Evolutionary conservation across 2,329 filamentous ascomycete genomes (phyloP).

Genomic region (Neofusicoccum ribis): DNA sequence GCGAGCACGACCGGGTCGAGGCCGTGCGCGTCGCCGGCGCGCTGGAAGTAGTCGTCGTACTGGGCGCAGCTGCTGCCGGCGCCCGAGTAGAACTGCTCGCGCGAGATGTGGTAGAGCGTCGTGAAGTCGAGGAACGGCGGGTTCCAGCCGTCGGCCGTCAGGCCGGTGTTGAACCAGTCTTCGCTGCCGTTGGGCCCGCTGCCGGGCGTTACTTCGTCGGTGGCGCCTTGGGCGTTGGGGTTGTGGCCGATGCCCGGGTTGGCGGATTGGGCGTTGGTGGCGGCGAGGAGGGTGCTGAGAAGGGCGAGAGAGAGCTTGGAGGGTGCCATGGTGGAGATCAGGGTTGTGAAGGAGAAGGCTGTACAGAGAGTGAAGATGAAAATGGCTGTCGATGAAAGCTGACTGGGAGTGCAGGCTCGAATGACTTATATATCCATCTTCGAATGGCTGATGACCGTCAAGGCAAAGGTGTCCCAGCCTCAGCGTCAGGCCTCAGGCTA

Average conservation of each 20-base stretch:
- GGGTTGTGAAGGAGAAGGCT: not conserved
- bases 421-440: not conserved
- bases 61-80: conserved; percentile 30
- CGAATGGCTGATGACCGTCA: not conserved
- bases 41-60: conserved; percentile 39
- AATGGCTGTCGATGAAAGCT: not conserved
- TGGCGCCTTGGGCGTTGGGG: conserved; percentile 20
- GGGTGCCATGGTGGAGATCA: not conserved
- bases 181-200: conserved; percentile 25
- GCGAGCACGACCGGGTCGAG: conserved; percentile 39
- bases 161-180: conserved; percentile 34
- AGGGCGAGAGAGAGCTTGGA: not conserved
- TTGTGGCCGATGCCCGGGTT: conserved; percentile 9
- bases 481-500: not conserved
- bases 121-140: conserved; percentile 37
- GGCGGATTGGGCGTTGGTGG: not conserved
- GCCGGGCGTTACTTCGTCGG: conserved; percentile 21
- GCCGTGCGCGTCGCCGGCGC: conserved; percentile 32
- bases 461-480: not conserved
- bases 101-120: conserved; percentile 29
- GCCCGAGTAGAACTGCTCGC: conserved; percentile 30
- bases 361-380: not conserved
- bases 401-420: not conserved
- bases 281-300: not conserved
- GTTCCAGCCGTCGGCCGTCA: conserved; percentile 33